A percentile compares a stretch with the other conserved stretches of the same genome.
Evolutionary conservation across 345 rosid species (phyloP).

Genomic region (Chamaenerion angustifolium): DNA sequence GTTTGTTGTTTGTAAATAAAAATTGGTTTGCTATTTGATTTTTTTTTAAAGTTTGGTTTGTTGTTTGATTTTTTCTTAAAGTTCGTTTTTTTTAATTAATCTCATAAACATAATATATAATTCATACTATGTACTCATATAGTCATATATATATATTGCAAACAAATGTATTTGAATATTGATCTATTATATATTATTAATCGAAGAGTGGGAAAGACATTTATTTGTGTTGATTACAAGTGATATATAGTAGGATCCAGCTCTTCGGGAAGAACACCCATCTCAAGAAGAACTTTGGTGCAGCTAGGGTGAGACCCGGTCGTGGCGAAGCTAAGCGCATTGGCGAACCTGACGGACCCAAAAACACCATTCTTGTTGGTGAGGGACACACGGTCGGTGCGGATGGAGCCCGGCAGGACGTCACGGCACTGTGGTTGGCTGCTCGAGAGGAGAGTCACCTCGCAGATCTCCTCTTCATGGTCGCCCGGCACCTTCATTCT

Average conservation of each 20-base stretch:
- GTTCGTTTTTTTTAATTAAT: too few relatives aligned
- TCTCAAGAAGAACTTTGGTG: constrained; percentile 4
- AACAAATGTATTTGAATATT: too few relatives aligned
- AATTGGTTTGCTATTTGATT: too few relatives aligned
- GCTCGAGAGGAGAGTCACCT: constrained; percentile 6
- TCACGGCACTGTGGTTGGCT: constrained; percentile 8
- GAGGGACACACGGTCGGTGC: constrained; percentile 10
- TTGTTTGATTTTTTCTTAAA: too few relatives aligned
- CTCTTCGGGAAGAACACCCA: constrained; percentile 10
- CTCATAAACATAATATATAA: too few relatives aligned
- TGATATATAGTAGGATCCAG: neutral
- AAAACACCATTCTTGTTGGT: constrained; percentile 11
- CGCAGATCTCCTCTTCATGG: constrained; percentile 17
- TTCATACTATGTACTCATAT: neutral
- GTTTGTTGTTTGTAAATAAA: too few relatives aligned
- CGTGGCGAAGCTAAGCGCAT: constrained; percentile 5
- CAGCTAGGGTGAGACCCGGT: constrained; percentile 2
- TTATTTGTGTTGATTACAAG: too few relatives aligned
- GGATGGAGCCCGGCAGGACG: constrained; percentile 4
- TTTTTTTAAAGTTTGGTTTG: too few relatives aligned
- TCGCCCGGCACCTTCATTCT: constrained; percentile 4
- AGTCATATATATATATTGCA: neutral
- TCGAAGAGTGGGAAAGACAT: too few relatives aligned
- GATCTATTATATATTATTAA: too few relatives aligned
- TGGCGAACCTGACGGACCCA: constrained; percentile 8